Evolutionary conservation across 2,329 filamentous ascomycete genomes (phyloP).

Genomic region (Colletotrichum camelliae): DNA sequence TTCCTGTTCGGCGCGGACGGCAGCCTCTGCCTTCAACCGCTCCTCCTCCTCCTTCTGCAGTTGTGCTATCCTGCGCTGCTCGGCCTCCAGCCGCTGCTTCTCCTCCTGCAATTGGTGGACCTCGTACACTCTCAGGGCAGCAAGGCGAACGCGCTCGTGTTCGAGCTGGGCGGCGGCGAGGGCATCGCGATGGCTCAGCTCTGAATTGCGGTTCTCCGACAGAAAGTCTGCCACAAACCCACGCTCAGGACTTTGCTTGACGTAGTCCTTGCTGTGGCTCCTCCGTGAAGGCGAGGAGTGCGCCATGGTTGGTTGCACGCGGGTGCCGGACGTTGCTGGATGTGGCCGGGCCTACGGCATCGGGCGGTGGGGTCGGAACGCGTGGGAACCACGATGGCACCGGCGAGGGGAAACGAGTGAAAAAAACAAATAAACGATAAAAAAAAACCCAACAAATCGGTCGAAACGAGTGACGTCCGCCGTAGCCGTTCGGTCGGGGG

Average conservation of each 20-base stretch:
- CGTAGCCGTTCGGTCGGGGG: not conserved
- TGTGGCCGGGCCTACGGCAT: conserved; percentile 13
- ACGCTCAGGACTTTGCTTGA: conserved; percentile 47
- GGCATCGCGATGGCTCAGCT: conserved; percentile 67
- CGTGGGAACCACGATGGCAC: conserved; percentile 8
- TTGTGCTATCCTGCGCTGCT: conserved; percentile 47
- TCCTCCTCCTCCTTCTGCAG: conserved; percentile 53
- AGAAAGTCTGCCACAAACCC: conserved; percentile 66
- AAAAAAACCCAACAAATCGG: not conserved
- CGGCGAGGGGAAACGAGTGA: not conserved
- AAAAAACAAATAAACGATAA: not conserved
- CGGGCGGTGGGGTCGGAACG: conserved; percentile 12
- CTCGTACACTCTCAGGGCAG: conserved; percentile 53
- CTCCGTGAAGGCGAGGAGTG: conserved; percentile 46
- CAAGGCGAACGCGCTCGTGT: conserved; percentile 67
- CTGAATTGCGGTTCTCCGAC: conserved; percentile 64
- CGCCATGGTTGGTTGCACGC: conserved; percentile 39
- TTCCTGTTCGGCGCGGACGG: conserved; percentile 51
- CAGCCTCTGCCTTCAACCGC: conserved; percentile 49
- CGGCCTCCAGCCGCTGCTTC: conserved; percentile 44
- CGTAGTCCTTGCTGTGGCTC: conserved; percentile 34
- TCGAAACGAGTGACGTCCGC: conserved; percentile 3
- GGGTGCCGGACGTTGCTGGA: not conserved
- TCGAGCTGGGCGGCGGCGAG: conserved; percentile 69
- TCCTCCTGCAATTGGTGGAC: conserved; percentile 53